Percentiles rank a stretch among this genome's conserved stretches.
Evolutionary conservation across 495 filamentous ascomycete genomes (phyloP).

Genomic region (Penicillium manginii): DNA sequence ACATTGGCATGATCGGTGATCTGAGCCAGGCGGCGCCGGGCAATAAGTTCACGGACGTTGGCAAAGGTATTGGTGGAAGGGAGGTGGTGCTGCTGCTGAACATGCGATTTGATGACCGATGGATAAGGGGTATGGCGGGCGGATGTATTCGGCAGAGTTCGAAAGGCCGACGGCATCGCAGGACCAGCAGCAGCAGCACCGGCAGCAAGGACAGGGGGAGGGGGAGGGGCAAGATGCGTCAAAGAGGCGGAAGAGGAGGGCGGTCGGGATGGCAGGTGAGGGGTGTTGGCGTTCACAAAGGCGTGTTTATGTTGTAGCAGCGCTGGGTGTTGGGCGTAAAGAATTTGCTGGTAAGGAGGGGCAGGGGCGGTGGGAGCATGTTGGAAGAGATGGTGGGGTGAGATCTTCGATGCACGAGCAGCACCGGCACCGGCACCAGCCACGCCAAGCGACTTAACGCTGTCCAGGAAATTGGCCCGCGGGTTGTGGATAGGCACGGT

Average conservation of each 20-base stretch:
- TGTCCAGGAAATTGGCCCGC: constrained; percentile 62
- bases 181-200: constrained; percentile 44
- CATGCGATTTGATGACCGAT: constrained; percentile 45
- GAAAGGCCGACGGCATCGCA: constrained; percentile 58
- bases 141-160: constrained; percentile 48
- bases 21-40: constrained; percentile 52
- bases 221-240: constrained; percentile 43
- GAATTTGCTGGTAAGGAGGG: constrained; percentile 38
- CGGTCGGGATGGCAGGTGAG: constrained; percentile 36
- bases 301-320: constrained; percentile 27
- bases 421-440: constrained; percentile 25
- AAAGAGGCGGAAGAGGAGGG: constrained; percentile 43
- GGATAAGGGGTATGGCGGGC: constrained; percentile 49
- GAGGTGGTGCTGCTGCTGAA: constrained; percentile 44
- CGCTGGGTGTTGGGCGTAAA: constrained; percentile 31
- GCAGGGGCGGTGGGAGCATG: constrained; percentile 40
- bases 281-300: constrained; percentile 22
- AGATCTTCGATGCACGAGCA: constrained; percentile 38
- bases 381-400: constrained; percentile 40
- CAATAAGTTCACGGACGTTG: constrained; percentile 53
- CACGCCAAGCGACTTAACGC: constrained; percentile 51
- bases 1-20: constrained; percentile 57
- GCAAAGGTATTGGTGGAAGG: constrained; percentile 50
- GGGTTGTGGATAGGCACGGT: constrained; percentile 59
- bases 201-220: constrained; percentile 38